Conservation (phyloP, 2,329 filamentous ascomycete genomes). For the Coniella lustricola region DNA sequence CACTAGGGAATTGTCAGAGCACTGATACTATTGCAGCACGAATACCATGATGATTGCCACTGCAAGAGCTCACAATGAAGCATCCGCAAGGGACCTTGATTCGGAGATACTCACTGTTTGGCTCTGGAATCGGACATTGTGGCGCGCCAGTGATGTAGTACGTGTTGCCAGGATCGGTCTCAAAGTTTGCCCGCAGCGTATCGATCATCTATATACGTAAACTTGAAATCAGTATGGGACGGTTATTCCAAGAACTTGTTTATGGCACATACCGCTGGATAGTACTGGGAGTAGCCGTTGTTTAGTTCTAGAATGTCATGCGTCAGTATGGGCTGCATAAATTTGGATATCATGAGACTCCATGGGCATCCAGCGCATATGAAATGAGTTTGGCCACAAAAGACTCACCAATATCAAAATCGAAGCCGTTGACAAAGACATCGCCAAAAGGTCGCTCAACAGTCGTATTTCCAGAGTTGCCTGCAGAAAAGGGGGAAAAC, state of each 20-base stretch:
- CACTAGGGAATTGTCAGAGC: conserved; percentile 20
- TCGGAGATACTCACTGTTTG: conserved; percentile 23
- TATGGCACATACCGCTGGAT: conserved; percentile 11
- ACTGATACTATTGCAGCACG: too few species aligned
- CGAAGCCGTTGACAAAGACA: conserved; percentile 38
- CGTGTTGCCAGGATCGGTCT: conserved; percentile 24
- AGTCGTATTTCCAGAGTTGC: conserved; percentile 25
- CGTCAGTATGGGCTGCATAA: background rate
- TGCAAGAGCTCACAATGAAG: too few species aligned
- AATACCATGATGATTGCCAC: too few species aligned
- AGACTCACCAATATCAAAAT: conserved; percentile 30
- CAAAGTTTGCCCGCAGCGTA: conserved; percentile 27
- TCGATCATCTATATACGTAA: conserved; percentile 19
- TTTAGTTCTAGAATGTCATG: conserved; percentile 20
- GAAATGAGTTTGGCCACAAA: background rate
- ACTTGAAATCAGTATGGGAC: background rate
- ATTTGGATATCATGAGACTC: background rate
- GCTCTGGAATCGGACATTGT: conserved; percentile 39
- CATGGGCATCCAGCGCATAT: background rate
- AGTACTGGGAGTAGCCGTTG: conserved; percentile 29
- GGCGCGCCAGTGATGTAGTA: conserved; percentile 40
- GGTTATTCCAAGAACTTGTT: too few species aligned
- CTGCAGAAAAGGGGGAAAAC: background rate
- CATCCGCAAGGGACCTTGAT: too few species aligned
- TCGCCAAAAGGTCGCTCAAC: conserved; percentile 32